Evolutionary conservation across 305 asterid species (phyloP).

Genomic region (Nicotiana rustica): DNA sequence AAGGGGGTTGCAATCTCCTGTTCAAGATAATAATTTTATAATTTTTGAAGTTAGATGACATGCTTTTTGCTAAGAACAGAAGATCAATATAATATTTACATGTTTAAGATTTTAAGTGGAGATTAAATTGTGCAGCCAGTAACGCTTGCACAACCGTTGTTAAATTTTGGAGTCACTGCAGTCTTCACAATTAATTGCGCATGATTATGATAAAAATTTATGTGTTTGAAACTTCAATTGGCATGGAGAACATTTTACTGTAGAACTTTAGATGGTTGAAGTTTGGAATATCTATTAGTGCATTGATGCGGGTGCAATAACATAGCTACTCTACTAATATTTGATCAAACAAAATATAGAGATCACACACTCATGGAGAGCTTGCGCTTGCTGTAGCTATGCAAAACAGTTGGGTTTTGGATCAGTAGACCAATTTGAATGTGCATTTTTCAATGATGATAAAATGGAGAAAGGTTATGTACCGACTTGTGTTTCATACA

Average conservation of each 20-base stretch:
- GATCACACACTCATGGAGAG: too few species aligned
- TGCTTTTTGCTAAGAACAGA: background rate
- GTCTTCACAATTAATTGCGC: too few species aligned
- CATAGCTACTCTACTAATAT: too few species aligned
- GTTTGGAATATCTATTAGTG: background rate
- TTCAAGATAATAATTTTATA: background rate
- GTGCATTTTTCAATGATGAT: too few species aligned
- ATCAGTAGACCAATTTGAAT: too few species aligned
- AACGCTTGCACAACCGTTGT: background rate
- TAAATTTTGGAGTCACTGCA: background rate
- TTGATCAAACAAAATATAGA: too few species aligned
- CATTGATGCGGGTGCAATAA: background rate
- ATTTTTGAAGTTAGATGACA: background rate
- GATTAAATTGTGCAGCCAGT: background rate
- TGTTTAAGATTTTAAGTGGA: background rate
- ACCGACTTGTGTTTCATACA: too few species aligned
- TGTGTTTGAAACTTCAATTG: too few species aligned
- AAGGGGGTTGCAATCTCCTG: background rate
- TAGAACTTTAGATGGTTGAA: background rate
- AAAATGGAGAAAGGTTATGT: too few species aligned
- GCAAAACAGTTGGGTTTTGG: too few species aligned
- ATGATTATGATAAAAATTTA: too few species aligned
- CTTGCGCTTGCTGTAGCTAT: too few species aligned
- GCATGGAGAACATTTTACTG: background rate
- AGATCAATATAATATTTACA: background rate